phyloP scores from a whole-genome alignment of 352 stramenopile genomes.

The Pythium pyrilobum region DNA sequence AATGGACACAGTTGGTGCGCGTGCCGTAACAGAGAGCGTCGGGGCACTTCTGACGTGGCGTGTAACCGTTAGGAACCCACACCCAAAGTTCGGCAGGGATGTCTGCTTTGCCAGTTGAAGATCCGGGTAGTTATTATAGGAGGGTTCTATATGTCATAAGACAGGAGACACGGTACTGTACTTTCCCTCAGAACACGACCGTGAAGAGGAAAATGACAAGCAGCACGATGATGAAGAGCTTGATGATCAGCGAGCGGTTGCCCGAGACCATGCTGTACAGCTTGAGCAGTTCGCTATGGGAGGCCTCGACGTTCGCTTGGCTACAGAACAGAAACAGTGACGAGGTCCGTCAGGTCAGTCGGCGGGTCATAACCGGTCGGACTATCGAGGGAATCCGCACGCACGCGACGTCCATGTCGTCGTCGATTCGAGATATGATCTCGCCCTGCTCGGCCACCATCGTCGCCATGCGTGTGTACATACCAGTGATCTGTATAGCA shows the following conservation, averaged over 20 bases:
- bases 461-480: conserved; percentile 83
- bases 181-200: conserved; percentile 52
- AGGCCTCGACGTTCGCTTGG: conserved; percentile 68
- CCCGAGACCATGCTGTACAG: conserved; percentile 79
- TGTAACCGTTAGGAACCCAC: conserved; percentile 1
- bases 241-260: conserved; percentile 80
- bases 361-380: too few relatives aligned
- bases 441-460: conserved; percentile 80
- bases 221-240: conserved; percentile 80
- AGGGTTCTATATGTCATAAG: conserved; percentile 6
- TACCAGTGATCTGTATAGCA: conserved; percentile 60
- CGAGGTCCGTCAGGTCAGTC: neutral
- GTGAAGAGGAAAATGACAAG: conserved; percentile 84
- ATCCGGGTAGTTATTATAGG: neutral
- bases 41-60: neutral
- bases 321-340: conserved; percentile 18
- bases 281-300: conserved; percentile 74
- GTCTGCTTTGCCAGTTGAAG: conserved; percentile 4
- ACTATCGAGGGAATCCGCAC: too few relatives aligned
- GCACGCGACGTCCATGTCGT: conserved; percentile 86
- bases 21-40: neutral
- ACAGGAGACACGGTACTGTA: neutral
- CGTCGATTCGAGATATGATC: conserved; percentile 77
- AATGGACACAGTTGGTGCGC: conserved; percentile 4
- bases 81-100: neutral